Base-by-base conservation (phyloP, 2,329 filamentous ascomycete genomes). In the Botrytis tulipae region DNA sequence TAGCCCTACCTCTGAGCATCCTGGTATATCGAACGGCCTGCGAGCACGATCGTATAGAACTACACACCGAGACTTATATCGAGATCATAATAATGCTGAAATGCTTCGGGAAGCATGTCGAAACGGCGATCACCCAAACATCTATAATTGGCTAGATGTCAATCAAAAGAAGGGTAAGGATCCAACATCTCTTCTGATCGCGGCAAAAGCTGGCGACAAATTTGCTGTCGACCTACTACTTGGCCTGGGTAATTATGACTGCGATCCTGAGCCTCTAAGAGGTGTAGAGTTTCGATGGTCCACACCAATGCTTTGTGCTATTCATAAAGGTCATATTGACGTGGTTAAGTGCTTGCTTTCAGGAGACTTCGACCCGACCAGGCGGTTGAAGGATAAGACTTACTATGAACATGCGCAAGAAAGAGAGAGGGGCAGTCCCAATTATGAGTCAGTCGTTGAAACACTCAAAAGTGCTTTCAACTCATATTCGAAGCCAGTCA, bases 301-400 rank as follows among this genome's bases (percentile, higher is more conserved):
- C 70, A 98, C 95, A 1, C 96, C 96, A 1, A 97, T 99, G 86
- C 88, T 98, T 54, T 94, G 95, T 74, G 95, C 96, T 1, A 98
- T 99, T 76, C 95, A 96, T 25, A 92, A 95, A 77, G 89, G 91
- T 76, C 96, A 97, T 78, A 87, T 96, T 68, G 92, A 93, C 77
- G 93, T 98, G 73, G 90, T 99, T 62, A 89, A 92, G 73, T 84
- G 97, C 18, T 86, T 98, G 12, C 85, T 97, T 10, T 90, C 91
- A 74, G 93, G 96, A 78, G 88, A 88, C 66, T 98, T 98, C 80
- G 91, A 99, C 78, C 95, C 96, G 0, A 94, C 93, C 0, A 90
- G 92, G 73, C 86, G 85, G 44, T 91, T 90, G 77, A 90, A 91
- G 77, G 93, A 93, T 35, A 89, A 93, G 78, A 91, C 93, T 0